Percentiles rank a stretch among this genome's conserved stretches.
Conservation (phyloP, 805 yeast species). For the Pichia rugopelliculosa region DNA sequence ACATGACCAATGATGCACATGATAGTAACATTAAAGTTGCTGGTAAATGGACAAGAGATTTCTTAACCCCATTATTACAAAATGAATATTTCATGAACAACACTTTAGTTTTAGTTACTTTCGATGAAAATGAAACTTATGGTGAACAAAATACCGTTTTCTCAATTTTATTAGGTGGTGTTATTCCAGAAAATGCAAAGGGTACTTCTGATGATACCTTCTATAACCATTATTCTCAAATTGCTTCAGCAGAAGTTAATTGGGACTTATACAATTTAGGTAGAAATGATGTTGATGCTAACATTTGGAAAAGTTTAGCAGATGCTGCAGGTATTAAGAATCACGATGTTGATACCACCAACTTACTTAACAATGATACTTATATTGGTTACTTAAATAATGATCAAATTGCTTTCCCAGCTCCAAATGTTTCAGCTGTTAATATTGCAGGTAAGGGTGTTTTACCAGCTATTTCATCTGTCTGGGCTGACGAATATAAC, state of each 20-base stretch:
- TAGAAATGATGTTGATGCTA: constrained; percentile 43
- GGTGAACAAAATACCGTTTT: constrained; percentile 38
- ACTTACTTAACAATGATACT: constrained; percentile 28
- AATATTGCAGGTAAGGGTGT: constrained; percentile 30
- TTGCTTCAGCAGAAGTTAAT: constrained; percentile 44
- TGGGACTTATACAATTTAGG: constrained; percentile 44
- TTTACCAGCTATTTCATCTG: constrained; percentile 26
- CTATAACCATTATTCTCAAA: constrained; percentile 46
- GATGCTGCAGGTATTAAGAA: constrained; percentile 27
- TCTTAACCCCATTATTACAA: constrained; percentile 36
- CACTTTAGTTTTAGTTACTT: constrained; percentile 40
- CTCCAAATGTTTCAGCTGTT: constrained; percentile 31
- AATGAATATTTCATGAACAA: constrained; percentile 41
- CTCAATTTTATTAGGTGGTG: constrained; percentile 42
- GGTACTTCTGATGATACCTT: constrained; percentile 41
- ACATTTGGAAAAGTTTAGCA: constrained; percentile 39
- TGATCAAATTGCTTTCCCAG: constrained; percentile 25
- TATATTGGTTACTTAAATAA: constrained; percentile 29
- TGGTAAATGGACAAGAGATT: constrained; percentile 38
- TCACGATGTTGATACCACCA: constrained; percentile 28
- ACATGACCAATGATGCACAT: constrained; percentile 48
- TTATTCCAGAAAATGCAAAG: constrained; percentile 31
- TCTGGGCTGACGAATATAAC: constrained; percentile 27
- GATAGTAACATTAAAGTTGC: constrained; percentile 40
- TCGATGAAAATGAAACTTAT: constrained; percentile 42